These are phyloP conservation scores for Phascolomyces articulosus DNA, from an alignment of 371 early-diverging fungal species.

Conservation along the genomic window DNA sequence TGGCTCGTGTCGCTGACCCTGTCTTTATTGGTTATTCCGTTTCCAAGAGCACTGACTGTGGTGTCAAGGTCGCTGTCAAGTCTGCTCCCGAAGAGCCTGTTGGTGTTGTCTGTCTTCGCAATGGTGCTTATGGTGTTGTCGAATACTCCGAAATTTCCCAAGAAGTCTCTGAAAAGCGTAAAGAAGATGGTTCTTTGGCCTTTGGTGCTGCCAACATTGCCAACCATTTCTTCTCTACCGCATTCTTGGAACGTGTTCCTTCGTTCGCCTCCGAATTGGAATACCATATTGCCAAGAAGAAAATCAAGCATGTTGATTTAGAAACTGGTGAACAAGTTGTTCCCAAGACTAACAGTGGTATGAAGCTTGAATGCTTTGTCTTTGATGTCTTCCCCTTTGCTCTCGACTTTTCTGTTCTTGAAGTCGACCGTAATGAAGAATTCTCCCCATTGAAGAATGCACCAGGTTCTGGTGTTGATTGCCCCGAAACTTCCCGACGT, in stretches of 20 bases:
- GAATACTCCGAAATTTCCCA: constrained; percentile 94
- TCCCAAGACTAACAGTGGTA: constrained; percentile 88
- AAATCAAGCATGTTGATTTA: constrained; percentile 91
- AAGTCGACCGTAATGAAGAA: constrained; percentile 90
- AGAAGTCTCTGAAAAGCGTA: constrained; percentile 69
- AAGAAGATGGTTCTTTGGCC: constrained; percentile 69
- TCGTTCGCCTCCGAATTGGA: constrained; percentile 81
- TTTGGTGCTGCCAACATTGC: constrained; percentile 97
- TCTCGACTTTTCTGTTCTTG: constrained; percentile 86
- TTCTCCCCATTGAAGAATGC: constrained; percentile 99
- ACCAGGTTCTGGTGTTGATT: constrained; percentile 85
- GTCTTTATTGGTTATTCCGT: constrained; percentile 91
- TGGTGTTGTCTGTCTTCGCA: constrained; percentile 91
- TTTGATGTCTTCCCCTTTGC: constrained; percentile 96
- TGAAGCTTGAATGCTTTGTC: constrained; percentile 97
- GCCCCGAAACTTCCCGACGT: constrained; percentile 91
- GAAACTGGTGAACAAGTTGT: constrained; percentile 72
- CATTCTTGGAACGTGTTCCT: constrained; percentile 85
- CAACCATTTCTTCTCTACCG: constrained; percentile 96
- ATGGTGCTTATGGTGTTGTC: constrained; percentile 85
- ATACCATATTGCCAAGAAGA: constrained; percentile 97
- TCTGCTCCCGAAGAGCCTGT: constrained; percentile 86
- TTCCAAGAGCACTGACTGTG: constrained; percentile 86
- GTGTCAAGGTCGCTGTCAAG: constrained; percentile 93
- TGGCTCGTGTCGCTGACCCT: constrained; percentile 94